phyloP scores from a whole-genome alignment of 2,329 filamentous ascomycete species.

The Fusarium virguliforme region DNA sequence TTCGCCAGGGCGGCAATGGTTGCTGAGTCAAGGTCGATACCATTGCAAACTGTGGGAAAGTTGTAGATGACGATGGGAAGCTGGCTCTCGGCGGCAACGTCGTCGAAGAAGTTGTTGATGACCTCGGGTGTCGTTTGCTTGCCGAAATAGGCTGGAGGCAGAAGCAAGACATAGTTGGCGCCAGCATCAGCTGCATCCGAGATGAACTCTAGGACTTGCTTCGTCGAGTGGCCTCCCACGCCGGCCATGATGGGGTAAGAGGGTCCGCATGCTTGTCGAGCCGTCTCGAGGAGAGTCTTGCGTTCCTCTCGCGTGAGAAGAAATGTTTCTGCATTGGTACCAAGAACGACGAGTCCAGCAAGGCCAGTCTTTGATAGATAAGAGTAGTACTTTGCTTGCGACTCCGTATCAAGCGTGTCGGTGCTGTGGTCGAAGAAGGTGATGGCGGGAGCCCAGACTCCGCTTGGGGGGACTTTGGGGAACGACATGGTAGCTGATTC shows the following conservation, averaged over 20 bases:
- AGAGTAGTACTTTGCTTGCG: slow-evolving; percentile 67
- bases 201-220: slow-evolving; percentile 74
- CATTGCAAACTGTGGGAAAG: slow-evolving; percentile 78
- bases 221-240: slow-evolving; percentile 75
- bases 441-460: slow-evolving; percentile 68
- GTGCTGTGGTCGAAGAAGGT: slow-evolving; percentile 68
- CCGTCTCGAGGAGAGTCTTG: slow-evolving; percentile 68
- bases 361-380: slow-evolving; percentile 68
- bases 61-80: slow-evolving; percentile 78
- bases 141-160: slow-evolving; percentile 77
- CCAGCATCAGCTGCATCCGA: slow-evolving; percentile 73
- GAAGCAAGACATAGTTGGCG: slow-evolving; percentile 73
- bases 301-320: slow-evolving; percentile 73
- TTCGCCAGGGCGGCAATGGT: slow-evolving; percentile 60
- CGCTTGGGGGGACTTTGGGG: slow-evolving; percentile 50
- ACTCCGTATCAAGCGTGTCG: slow-evolving; percentile 64
- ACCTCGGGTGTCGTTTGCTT: slow-evolving; percentile 73
- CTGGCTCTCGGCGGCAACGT: slow-evolving; percentile 66
- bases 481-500: slow-evolving; percentile 30
- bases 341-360: slow-evolving; percentile 68
- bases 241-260: slow-evolving; percentile 89
- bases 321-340: slow-evolving; percentile 71
- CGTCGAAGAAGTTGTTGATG: slow-evolving; percentile 73
- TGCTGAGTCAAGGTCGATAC: slow-evolving; percentile 77
- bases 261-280: slow-evolving; percentile 83